phyloP scores from a whole-genome alignment of 129 eudicot species.

The Tagetes patula region DNA sequence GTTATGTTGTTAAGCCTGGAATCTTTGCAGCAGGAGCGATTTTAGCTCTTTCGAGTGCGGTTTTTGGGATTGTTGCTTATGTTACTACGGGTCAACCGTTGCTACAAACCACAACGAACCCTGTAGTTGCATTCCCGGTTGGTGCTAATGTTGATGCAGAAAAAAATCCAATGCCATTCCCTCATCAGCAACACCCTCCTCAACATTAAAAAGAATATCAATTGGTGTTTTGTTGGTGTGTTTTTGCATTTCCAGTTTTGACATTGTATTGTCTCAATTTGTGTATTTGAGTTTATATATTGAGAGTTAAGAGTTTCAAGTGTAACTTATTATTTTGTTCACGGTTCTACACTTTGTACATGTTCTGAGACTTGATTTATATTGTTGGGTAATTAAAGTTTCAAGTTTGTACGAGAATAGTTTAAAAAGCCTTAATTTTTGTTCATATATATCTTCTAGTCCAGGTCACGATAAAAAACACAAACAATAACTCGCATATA shows the following conservation, averaged over 20 bases:
- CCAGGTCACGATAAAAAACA: too few relatives aligned
- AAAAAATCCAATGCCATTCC: constrained; percentile 6
- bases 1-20: constrained; percentile 36
- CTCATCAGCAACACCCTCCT: constrained; percentile 4
- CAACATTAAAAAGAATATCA: neutral
- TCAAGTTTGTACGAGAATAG: too few relatives aligned
- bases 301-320: neutral
- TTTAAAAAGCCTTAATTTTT: neutral
- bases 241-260: neutral
- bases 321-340: neutral
- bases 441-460: neutral
- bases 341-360: neutral
- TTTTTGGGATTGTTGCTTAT: constrained; percentile 28
- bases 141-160: constrained; percentile 23
- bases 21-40: constrained; percentile 39
- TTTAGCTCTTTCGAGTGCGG: constrained; percentile 33
- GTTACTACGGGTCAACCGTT: constrained; percentile 9
- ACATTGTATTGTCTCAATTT: neutral
- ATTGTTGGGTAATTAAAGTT: neutral
- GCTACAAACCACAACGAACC: constrained; percentile 10
- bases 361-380: neutral
- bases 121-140: neutral
- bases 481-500: too few relatives aligned
- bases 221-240: constrained; percentile 1
- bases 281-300: neutral